Evolutionary conservation across 116 monocot species (phyloP), one percentile per base, ranked within the genome.

Genomic region (Posidonia oceanica): DNA sequence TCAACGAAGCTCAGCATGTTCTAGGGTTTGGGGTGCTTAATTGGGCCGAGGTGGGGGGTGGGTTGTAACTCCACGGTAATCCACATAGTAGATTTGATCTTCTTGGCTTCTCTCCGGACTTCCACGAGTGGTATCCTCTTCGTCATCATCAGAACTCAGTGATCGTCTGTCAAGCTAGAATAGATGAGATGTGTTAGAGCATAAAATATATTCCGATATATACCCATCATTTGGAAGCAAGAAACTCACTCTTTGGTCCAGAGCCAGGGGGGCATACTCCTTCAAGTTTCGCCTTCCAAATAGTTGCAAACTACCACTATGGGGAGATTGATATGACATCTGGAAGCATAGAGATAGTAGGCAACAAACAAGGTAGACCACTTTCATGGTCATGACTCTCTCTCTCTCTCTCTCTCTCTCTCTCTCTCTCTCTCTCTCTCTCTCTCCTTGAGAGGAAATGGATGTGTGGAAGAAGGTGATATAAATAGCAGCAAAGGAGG

Each of bases 31-130:
- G 70, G 70, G 36, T 70, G 70, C 37, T 17, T n/a, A n/a, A n/a
- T n/a, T 70, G 6, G 70, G 70, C 37, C 58, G 51, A 37, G 70
- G 57, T 37, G 70, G 56, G 39, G 70, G 70, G 36, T 70, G 70
- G 6, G 70, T 70, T 16, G 70, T 57, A 15, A 70, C 70, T 37
- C 70, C 70, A 37, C 39, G 70, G 18, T 70, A 70, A 56, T 70
- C 70, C 70, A 70, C 70, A 39, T 70, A 70, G 54, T 70, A 70
- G 3, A 70, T 58, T 22, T 55, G 54, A 16, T 55, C 70, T 56
- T 70, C 55, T 18, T 58, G 29, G 29, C 13, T 61, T 36, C 4
- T 61, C 29, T 36, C 61, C 36, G 11, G 42, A 42, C 42, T 8
- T 42, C 7, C 8, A 42, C 42, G 42, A 8, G 42, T 42, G 4